Conservation (phyloP, 768 basidiomycete genomes). For the Tulasnella sp. region DNA sequence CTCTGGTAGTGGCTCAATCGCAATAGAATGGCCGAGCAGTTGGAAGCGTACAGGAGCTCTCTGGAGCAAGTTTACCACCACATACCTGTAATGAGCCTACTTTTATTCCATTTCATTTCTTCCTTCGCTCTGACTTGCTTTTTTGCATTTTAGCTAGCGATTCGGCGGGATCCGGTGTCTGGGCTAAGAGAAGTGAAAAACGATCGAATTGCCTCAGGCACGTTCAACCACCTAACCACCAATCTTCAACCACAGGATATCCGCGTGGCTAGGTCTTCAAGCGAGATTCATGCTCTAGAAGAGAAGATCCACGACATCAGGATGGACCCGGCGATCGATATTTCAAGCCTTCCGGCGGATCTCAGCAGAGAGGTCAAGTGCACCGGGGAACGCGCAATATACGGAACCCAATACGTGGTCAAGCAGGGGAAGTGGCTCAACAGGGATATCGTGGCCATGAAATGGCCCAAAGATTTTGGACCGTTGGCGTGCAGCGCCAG, state of each 20-base stretch:
- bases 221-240: too few species aligned
- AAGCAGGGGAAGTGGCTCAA: background rate
- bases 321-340: background rate
- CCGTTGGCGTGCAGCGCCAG: background rate
- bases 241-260: background rate
- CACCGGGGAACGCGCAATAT: background rate
- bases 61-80: background rate
- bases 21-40: background rate
- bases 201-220: too few species aligned
- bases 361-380: background rate
- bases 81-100: background rate
- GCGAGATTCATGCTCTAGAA: background rate
- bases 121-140: background rate
- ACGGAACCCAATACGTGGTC: background rate
- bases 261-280: background rate
- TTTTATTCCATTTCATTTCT: background rate
- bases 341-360: background rate
- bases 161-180: background rate
- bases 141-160: background rate
- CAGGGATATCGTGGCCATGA: background rate
- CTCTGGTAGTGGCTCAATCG: background rate
- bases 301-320: background rate
- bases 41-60: background rate
- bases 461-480: background rate
- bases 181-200: background rate